Evolutionary conservation across 208 protist genomes (phyloP).

Genomic region (Strigomonas oncopelti): DNA sequence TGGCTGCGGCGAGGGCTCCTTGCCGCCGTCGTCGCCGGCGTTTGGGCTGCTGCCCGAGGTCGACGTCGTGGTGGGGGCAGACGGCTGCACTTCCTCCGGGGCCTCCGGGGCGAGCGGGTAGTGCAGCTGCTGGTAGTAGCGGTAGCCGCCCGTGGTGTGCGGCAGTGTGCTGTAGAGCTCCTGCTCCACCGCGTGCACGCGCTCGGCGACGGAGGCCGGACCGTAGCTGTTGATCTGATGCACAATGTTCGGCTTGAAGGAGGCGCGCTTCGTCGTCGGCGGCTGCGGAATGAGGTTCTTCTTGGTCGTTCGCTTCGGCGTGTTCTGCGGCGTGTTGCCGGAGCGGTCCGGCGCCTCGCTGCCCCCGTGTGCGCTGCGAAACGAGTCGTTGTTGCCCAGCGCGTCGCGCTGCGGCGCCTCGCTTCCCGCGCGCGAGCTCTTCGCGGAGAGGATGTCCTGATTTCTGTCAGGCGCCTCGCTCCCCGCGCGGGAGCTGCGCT

Average conservation of each 20-base stretch:
- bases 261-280: not conserved
- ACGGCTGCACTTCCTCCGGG: constrained; percentile 17
- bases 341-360: constrained; percentile 42
- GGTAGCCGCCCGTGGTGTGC: constrained; percentile 38
- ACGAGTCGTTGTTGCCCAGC: not conserved
- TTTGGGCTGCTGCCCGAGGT: constrained; percentile 14
- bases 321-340: constrained; percentile 19
- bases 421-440: constrained; percentile 45
- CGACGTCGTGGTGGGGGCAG: constrained; percentile 8
- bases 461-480: constrained; percentile 38
- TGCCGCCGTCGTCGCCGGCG: constrained; percentile 1
- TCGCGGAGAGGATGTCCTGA: constrained; percentile 14
- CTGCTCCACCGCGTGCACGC: constrained; percentile 31
- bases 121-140: constrained; percentile 58
- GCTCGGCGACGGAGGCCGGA: constrained; percentile 15
- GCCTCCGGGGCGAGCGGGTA: constrained; percentile 56
- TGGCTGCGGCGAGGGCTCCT: constrained; percentile 43
- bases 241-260: not conserved
- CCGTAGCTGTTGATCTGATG: not conserved
- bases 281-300: constrained; percentile 13
- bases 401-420: constrained; percentile 31
- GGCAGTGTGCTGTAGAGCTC: constrained; percentile 53
- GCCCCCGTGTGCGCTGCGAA: constrained; percentile 29
- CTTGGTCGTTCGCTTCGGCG: constrained; percentile 12
- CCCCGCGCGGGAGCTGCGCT: constrained; percentile 31